Percentiles rank a stretch among this genome's conserved stretches.
Evolutionary conservation across 1,284 basidiomycete genomes (phyloP).

Genomic region (Ganoderma sinense): DNA sequence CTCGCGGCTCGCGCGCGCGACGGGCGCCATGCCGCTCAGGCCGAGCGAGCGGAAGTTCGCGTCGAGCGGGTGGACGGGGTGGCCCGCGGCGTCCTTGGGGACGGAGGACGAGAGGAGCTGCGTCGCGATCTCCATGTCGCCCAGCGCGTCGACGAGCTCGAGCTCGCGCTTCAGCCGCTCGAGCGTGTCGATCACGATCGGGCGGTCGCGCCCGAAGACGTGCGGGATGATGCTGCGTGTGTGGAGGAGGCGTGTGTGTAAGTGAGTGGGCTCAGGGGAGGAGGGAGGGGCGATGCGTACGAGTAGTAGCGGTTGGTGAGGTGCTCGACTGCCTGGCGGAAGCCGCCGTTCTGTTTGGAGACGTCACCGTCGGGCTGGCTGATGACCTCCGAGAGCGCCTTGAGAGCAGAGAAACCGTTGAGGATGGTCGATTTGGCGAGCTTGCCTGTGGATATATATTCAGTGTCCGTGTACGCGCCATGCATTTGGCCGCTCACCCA

Average conservation of each 20-base stretch:
- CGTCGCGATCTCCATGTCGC: conserved; percentile 71
- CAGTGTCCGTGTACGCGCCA: not conserved
- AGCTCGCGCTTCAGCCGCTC: conserved; percentile 61
- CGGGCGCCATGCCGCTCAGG: conserved; percentile 60
- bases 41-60: conserved; percentile 62
- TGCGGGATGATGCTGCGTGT: conserved; percentile 64
- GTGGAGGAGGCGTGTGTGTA: not conserved
- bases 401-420: conserved; percentile 65
- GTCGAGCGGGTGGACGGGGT: conserved; percentile 63
- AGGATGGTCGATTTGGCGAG: conserved; percentile 63
- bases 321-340: conserved; percentile 49
- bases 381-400: conserved; percentile 65
- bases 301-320: conserved; percentile 67
- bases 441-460: conserved; percentile 50
- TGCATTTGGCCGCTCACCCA: conserved; percentile 46
- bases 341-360: conserved; percentile 47
- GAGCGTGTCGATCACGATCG: conserved; percentile 52
- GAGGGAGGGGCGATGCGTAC: conserved; percentile 42
- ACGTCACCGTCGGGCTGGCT: conserved; percentile 51
- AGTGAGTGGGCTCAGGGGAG: not conserved
- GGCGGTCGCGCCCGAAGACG: conserved; percentile 61
- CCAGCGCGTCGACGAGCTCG: conserved; percentile 70
- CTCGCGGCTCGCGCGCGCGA: conserved; percentile 52
- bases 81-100: conserved; percentile 48
- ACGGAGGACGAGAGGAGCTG: conserved; percentile 58